Evolutionary conservation across 768 basidiomycete species (phyloP), one percentile per base, ranked within the genome.

Genomic region (Arthromyces matolae): DNA sequence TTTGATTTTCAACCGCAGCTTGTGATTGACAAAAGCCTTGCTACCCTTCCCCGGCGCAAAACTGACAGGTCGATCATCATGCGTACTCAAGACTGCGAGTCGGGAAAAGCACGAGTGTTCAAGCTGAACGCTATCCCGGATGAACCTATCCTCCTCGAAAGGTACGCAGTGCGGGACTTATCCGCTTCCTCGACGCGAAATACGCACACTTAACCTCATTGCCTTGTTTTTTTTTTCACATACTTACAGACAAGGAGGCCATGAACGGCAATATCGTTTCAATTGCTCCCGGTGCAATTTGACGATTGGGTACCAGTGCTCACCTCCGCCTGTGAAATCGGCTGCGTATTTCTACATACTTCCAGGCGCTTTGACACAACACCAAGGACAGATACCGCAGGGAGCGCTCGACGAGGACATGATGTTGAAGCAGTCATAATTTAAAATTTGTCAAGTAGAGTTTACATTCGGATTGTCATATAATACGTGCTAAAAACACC

Each of bases 61-160:
- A 84, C 87, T 42, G 93, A 95, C 67, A 83, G 79, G 42, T 80
- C 93, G 13, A 83, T 81, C 42, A 84, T 94, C 50, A 75, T 95
- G 52, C 83, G 89, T 42, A 80, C 83, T 24, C 83, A 86, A 63
- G 84, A 86, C 54, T 77, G 66, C 34, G 73, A 73, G 23, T 62
- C 64, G 24, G 75, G 66, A 34, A 79, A 81, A 53, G 80, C 87
- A 22, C 71, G 81, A 60, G 71, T 91, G 8, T 94, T 93, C 80
- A 96, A 95, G 65, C 63, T 95, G 59, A 95, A 94, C 59, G 89
- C 88, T 2, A 72, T 73, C 14, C 58, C 79, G 25, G 75, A 76
- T 24, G 83, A 88, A 9, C 81, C 88, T 27, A 76, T 91, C 51
- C 72, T 93, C 16, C 62, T 93, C 16, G 84, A 93, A 71, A 80